These are phyloP conservation scores for Aspergillus awamori DNA, from an alignment of 2,329 filamentous ascomycete genomes.

Conservation along the genomic window DNA sequence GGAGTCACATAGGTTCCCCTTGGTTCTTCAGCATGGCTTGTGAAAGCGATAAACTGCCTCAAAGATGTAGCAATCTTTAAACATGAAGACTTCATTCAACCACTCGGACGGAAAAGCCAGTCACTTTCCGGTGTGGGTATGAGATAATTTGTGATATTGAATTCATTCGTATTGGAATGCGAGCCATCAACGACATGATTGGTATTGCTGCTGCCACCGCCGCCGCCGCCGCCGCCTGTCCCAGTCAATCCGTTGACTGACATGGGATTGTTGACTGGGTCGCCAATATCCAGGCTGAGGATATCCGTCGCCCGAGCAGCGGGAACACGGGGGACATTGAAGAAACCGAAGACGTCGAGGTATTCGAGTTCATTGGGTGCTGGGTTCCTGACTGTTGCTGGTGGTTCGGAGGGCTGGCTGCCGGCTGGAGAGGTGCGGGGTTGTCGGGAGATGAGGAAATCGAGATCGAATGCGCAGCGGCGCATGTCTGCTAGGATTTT, in stretches of 20 bases:
- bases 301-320: slow-evolving; percentile 37
- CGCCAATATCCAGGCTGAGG: slow-evolving; percentile 29
- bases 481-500: slow-evolving; percentile 91
- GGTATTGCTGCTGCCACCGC: neutral
- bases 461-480: slow-evolving; percentile 84
- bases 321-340: slow-evolving; percentile 80
- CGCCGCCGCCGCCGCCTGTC: neutral
- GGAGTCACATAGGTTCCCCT: too few relatives aligned
- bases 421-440: slow-evolving; percentile 53
- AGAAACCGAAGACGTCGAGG: slow-evolving; percentile 90
- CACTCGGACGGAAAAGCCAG: slow-evolving; percentile 44
- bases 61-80: too few relatives aligned
- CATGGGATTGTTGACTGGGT: slow-evolving; percentile 37
- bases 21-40: too few relatives aligned
- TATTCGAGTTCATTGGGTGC: slow-evolving; percentile 85
- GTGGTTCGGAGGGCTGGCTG: slow-evolving; percentile 32
- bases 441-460: slow-evolving; percentile 84
- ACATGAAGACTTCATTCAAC: neutral
- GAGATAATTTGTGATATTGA: slow-evolving; percentile 51
- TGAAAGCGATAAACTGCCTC: neutral
- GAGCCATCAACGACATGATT: slow-evolving; percentile 24
- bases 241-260: slow-evolving; percentile 41
- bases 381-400: slow-evolving; percentile 61
- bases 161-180: slow-evolving; percentile 38
- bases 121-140: slow-evolving; percentile 52